phyloP scores from a whole-genome alignment of 202 grass and related monocot species.

The Setaria viridis region DNA sequence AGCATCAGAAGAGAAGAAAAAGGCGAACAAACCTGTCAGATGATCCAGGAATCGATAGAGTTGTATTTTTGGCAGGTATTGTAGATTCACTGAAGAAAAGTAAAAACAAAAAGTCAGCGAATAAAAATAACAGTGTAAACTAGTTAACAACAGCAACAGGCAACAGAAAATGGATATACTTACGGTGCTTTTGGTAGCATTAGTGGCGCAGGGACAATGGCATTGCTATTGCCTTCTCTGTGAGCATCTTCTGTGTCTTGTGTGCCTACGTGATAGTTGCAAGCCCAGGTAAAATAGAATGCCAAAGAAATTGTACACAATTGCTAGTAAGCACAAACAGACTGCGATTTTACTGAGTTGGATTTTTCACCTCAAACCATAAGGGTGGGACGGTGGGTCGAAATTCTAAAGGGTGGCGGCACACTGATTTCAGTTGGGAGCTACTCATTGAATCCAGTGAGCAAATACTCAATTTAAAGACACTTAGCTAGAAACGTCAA shows the following conservation, averaged over 20 bases:
- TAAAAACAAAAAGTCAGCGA: constrained; percentile 27
- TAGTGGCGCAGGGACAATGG: constrained; percentile 65
- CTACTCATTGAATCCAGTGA: too few species aligned
- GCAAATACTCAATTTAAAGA: too few species aligned
- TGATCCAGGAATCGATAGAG: constrained; percentile 71
- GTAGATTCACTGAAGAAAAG: constrained; percentile 57
- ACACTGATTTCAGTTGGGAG: too few species aligned
- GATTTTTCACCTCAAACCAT: neutral
- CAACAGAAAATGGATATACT: constrained; percentile 43
- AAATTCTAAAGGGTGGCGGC: neutral
- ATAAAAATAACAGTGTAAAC: neutral
- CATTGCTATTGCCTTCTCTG: constrained; percentile 55
- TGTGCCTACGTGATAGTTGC: constrained; percentile 53
- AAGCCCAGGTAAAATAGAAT: constrained; percentile 27
- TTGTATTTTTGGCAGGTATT: constrained; percentile 66
- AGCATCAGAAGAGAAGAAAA: too few species aligned
- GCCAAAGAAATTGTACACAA: neutral
- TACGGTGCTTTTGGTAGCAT: constrained; percentile 90
- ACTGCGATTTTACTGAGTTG: neutral
- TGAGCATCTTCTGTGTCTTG: constrained; percentile 55
- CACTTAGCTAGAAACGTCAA: too few species aligned
- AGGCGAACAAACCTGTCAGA: constrained; percentile 70
- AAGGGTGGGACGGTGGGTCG: neutral
- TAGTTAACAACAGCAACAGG: constrained; percentile 35
- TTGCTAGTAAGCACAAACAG: neutral